Percentiles rank a stretch among this genome's conserved stretches.
Conservation (phyloP, 371 early-diverging fungal genomes). For the Mucor mucedo region DNA sequence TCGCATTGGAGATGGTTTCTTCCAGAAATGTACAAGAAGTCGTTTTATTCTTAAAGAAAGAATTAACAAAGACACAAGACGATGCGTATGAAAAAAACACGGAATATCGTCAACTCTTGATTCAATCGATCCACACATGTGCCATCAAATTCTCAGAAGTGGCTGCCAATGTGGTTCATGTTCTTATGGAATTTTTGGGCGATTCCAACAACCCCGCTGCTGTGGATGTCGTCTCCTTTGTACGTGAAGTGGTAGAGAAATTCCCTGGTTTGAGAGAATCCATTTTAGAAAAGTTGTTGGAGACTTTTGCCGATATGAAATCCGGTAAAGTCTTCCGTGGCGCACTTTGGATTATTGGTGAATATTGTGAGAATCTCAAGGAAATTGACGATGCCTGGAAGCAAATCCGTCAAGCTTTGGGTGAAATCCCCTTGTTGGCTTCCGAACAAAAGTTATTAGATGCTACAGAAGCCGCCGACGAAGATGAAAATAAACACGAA, state of each 20-base stretch:
- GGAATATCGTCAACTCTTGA: slow-evolving; percentile 92
- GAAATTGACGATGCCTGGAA: slow-evolving; percentile 88
- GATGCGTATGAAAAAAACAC: slow-evolving; percentile 90
- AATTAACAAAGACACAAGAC: slow-evolving; percentile 89
- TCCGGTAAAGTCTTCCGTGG: slow-evolving; percentile 96
- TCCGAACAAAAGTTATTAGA: slow-evolving; percentile 80
- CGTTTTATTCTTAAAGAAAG: slow-evolving; percentile 91
- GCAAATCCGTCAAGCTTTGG: slow-evolving; percentile 80
- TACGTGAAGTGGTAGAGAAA: slow-evolving; percentile 95
- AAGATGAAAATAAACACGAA: slow-evolving; percentile 42
- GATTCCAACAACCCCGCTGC: slow-evolving; percentile 91
- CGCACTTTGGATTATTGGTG: slow-evolving; percentile 97
- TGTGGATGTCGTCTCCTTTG: slow-evolving; percentile 94
- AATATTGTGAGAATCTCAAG: slow-evolving; percentile 76
- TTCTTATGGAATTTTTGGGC: slow-evolving; percentile 91
- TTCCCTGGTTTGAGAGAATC: slow-evolving; percentile 85
- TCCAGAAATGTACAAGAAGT: slow-evolving; percentile 93
- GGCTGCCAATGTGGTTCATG: slow-evolving; percentile 92
- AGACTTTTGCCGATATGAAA: slow-evolving; percentile 88
- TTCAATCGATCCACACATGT: slow-evolving; percentile 95
- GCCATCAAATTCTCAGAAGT: slow-evolving; percentile 96
- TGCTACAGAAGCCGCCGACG: slow-evolving; percentile 55
- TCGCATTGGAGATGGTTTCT: slow-evolving; percentile 89
- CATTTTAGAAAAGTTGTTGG: slow-evolving; percentile 80
- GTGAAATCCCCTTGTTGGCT: slow-evolving; percentile 92